phyloP scores from a whole-genome alignment of 1,284 basidiomycete genomes.

The Cryptococcus sp. region DNA sequence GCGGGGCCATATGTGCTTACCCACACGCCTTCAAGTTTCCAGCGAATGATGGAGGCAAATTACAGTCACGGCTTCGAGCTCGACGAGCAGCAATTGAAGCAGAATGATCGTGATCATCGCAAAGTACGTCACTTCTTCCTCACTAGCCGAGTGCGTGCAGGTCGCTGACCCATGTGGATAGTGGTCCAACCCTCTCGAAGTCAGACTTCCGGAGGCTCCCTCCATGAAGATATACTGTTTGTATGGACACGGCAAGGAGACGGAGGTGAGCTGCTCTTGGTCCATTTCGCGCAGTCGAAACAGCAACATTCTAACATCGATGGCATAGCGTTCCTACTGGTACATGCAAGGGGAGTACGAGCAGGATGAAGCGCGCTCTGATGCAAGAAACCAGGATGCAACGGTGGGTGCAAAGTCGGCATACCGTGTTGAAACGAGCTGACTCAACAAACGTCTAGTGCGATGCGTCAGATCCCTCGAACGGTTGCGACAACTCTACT shows the following conservation, averaged over 20 bases:
- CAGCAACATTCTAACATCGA: constrained; percentile 10
- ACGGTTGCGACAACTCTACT: constrained; percentile 54
- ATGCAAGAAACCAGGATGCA: constrained; percentile 52
- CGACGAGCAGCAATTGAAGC: constrained; percentile 65
- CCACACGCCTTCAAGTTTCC: constrained; percentile 78
- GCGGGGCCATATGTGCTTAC: constrained; percentile 79
- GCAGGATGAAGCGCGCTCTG: constrained; percentile 63
- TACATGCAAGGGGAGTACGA: constrained; percentile 72
- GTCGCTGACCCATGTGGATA: constrained; percentile 57
- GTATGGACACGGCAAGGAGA: constrained; percentile 95
- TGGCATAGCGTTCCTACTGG: constrained; percentile 56
- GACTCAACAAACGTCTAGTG: constrained; percentile 48
- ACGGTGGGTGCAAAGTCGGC: constrained; percentile 34
- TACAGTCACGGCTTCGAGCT: constrained; percentile 93
- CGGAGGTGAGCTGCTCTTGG: constrained; percentile 66
- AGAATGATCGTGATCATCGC: constrained; percentile 67
- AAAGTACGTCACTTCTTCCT: constrained; percentile 31
- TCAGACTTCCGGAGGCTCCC: constrained; percentile 83
- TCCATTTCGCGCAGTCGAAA: background rate
- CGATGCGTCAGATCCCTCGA: constrained; percentile 42
- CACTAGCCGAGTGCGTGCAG: background rate
- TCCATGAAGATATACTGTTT: constrained; percentile 92
- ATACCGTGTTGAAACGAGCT: too few relatives aligned
- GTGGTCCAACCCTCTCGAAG: constrained; percentile 96
- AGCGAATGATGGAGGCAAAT: constrained; percentile 87